A percentile compares a stretch with the other conserved stretches of the same genome.
phyloP scores from a whole-genome alignment of 2,329 filamentous ascomycete species.

The Penicillium digitatum region DNA sequence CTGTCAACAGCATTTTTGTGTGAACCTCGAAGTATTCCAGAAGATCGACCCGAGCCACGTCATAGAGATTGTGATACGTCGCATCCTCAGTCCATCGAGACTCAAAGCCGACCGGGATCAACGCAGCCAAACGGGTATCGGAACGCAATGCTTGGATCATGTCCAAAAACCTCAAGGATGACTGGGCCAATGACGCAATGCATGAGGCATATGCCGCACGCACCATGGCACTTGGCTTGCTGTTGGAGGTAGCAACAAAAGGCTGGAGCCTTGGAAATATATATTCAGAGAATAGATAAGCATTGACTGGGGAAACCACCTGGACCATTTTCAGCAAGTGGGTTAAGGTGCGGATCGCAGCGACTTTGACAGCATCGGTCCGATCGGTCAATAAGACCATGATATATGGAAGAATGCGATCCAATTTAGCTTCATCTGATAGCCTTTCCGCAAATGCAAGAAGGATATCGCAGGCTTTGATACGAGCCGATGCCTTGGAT shows the following conservation, averaged over 20 bases:
- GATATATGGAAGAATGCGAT: conserved; percentile 86
- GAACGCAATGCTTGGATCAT: conserved; percentile 84
- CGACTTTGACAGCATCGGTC: conserved; percentile 77
- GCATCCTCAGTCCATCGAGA: conserved; percentile 64
- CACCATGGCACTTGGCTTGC: conserved; percentile 64
- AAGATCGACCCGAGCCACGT: conserved; percentile 78
- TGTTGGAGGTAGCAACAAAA: conserved; percentile 53
- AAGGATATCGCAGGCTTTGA: conserved; percentile 85
- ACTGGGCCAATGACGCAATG: conserved; percentile 80
- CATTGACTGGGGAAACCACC: conserved; percentile 74
- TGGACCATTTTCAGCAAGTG: conserved; percentile 83
- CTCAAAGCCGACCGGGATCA: conserved; percentile 72
- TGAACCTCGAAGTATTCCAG: conserved; percentile 80
- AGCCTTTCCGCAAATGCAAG: conserved; percentile 86
- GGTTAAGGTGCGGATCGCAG: conserved; percentile 79
- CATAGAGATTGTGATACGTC: conserved; percentile 77
- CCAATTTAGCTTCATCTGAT: conserved; percentile 92
- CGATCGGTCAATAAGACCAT: conserved; percentile 78
- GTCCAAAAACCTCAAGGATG: conserved; percentile 79
- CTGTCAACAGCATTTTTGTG: conserved; percentile 84
- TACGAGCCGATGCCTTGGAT: conserved; percentile 77
- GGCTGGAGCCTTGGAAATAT: conserved; percentile 57
- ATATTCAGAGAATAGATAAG: conserved; percentile 64
- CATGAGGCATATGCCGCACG: conserved; percentile 91
- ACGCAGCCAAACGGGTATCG: conserved; percentile 72